Percentiles rank a stretch among this genome's conserved stretches.
Evolutionary conservation across 2,329 filamentous ascomycete species (phyloP).

Genomic region (Ascochyta lentis): DNA sequence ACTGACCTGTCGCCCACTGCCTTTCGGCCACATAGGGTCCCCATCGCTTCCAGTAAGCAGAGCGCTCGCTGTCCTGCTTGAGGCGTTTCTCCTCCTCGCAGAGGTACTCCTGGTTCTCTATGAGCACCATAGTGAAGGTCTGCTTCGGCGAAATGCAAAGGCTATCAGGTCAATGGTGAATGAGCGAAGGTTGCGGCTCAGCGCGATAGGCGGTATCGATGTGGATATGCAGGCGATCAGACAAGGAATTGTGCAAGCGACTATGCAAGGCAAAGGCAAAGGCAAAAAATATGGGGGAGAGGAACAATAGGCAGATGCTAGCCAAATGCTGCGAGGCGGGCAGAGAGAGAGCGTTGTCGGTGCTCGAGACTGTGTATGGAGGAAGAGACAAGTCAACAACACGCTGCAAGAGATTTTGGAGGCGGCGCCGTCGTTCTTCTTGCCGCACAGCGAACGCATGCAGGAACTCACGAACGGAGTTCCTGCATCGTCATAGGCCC

Average conservation of each 20-base stretch:
- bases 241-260: slow-evolving; percentile 30
- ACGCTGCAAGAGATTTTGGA: slow-evolving; percentile 23
- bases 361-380: slow-evolving; percentile 13
- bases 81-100: slow-evolving; percentile 91
- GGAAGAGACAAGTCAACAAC: slow-evolving; percentile 15
- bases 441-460: slow-evolving; percentile 32
- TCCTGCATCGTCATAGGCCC: slow-evolving; percentile 37
- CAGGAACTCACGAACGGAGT: slow-evolving; percentile 40
- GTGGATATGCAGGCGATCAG: slow-evolving; percentile 27
- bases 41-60: slow-evolving; percentile 98
- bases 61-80: slow-evolving; percentile 80
- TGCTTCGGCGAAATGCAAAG: slow-evolving; percentile 16
- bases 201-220: slow-evolving; percentile 33
- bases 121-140: slow-evolving; percentile 74
- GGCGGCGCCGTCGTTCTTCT: slow-evolving; percentile 25
- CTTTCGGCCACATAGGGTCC: slow-evolving; percentile 91
- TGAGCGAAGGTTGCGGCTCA: slow-evolving; percentile 20
- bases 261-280: slow-evolving; percentile 14
- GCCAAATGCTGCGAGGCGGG: slow-evolving; percentile 5
- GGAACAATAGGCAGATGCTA: slow-evolving; percentile 9
- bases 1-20: slow-evolving; percentile 90
- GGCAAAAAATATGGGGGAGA: slow-evolving; percentile 15
- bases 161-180: slow-evolving; percentile 10
- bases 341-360: slow-evolving; percentile 13
- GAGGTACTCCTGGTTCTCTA: slow-evolving; percentile 85